Base-by-base conservation (phyloP, 805 yeast genomes). In the Metschnikowia continentalis region DNA sequence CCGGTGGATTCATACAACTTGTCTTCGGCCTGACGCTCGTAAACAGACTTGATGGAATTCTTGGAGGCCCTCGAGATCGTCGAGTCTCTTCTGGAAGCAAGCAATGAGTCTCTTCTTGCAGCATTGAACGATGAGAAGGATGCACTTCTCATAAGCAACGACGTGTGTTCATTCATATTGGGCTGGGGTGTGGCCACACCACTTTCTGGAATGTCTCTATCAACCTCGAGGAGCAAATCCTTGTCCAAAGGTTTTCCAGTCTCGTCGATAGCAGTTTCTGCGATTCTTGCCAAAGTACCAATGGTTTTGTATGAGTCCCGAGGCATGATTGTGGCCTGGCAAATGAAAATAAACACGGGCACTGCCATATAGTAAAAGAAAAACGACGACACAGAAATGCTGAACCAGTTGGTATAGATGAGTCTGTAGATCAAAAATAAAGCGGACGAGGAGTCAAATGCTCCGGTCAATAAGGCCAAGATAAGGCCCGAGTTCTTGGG, bases 401-500 rank as follows among this genome's bases (percentile, higher is more conserved):
- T 54, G 14, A 63, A 48, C 46, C 73, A 52, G 48, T 67, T 66
- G 53, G 74, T 82, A 67, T 87, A 90, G 11, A 79, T 61, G 15
- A 90, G 53, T 59, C 96, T 73, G 71, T 90, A 92, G 10, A 80
- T 59, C 58, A 90, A 73, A 63, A 91, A 91, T 43, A 91, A 77
- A 0, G 96, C 97, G n/a, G 95, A 83, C 1, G 96, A 88, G 0
- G 96, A 78, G 67, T 92, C 97, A 63, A 91, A 90, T 0, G 96
- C 90, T n/a, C 97, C 97, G 0, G 97, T 89, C 46, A 91, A 70
- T 15, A 89, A 68, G 0, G 97, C 96, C 57, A 90, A 70, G 19
- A 90, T 76, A 42, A 88, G 77, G 0, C 97, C 97, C 3, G 96
- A 86, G 60, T 80, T 81, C 39, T 80, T 79, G 2, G 96, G 96